Conservation (phyloP, 192 early-diverging fungal genomes). For the Coemansia furcata region DNA sequence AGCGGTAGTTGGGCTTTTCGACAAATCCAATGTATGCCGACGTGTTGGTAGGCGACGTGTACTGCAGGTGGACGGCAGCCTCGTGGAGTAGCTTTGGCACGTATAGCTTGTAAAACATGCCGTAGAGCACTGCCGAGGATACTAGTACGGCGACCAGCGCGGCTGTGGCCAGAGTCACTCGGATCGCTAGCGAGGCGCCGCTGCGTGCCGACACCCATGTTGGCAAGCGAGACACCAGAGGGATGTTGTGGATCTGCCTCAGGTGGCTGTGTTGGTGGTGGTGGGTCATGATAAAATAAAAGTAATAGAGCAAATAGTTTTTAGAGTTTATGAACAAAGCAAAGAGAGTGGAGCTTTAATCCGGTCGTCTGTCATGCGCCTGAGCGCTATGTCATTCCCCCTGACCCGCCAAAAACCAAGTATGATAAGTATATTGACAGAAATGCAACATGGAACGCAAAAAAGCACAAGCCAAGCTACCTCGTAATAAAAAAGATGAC, state of each 20-base stretch:
- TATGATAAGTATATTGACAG: neutral
- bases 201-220: constrained; percentile 18
- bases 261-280: neutral
- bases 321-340: neutral
- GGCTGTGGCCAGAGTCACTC: constrained; percentile 17
- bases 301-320: too few relatives aligned
- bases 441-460: neutral
- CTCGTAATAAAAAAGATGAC: neutral
- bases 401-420: neutral
- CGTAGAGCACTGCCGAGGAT: constrained; percentile 50
- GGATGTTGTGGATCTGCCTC: neutral
- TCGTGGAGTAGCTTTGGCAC: constrained; percentile 59
- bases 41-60: constrained; percentile 16
- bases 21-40: constrained; percentile 32
- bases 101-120: constrained; percentile 60
- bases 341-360: neutral
- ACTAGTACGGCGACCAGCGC: constrained; percentile 14
- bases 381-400: neutral
- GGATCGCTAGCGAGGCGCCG: constrained; percentile 22
- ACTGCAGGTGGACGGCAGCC: constrained; percentile 60
- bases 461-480: neutral
- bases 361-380: neutral
- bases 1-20: constrained; percentile 33
- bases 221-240: constrained; percentile 9
- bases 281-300: neutral